These are phyloP conservation scores for Articulospora tetracladia DNA, from an alignment of 495 filamentous ascomycete species.

Conservation along the genomic window DNA sequence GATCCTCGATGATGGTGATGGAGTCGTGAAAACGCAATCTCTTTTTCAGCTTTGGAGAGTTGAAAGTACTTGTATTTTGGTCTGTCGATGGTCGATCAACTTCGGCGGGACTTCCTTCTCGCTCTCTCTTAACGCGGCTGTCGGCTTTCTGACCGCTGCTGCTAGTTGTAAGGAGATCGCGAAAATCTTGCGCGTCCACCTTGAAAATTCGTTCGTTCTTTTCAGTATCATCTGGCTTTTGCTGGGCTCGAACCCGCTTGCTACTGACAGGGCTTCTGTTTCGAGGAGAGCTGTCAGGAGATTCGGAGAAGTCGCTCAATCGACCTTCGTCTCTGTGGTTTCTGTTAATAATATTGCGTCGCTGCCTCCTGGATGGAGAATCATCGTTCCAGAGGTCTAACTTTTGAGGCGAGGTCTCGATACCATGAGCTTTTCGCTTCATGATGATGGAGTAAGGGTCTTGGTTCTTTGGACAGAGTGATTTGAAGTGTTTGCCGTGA, in stretches of 20 bases:
- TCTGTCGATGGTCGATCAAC: neutral
- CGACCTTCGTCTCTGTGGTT: neutral
- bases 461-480: constrained; percentile 31
- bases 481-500: constrained; percentile 29
- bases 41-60: neutral
- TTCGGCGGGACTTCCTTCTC: too few relatives aligned
- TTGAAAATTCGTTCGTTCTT: neutral
- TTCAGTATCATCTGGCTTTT: neutral
- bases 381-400: too few relatives aligned
- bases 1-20: neutral
- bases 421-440: constrained; percentile 17
- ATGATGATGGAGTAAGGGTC: constrained; percentile 26
- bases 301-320: neutral
- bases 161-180: neutral
- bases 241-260: neutral
- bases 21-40: neutral
- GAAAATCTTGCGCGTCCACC: neutral
- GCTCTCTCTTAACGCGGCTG: too few relatives aligned
- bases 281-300: neutral
- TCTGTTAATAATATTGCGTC: neutral
- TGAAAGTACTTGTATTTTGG: too few relatives aligned
- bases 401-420: constrained; percentile 1
- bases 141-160: neutral
- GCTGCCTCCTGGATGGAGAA: neutral
- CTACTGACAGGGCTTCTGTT: neutral